Evolutionary conservation across 495 filamentous ascomycete species (phyloP).

Genomic region (Daldinia childiae): DNA sequence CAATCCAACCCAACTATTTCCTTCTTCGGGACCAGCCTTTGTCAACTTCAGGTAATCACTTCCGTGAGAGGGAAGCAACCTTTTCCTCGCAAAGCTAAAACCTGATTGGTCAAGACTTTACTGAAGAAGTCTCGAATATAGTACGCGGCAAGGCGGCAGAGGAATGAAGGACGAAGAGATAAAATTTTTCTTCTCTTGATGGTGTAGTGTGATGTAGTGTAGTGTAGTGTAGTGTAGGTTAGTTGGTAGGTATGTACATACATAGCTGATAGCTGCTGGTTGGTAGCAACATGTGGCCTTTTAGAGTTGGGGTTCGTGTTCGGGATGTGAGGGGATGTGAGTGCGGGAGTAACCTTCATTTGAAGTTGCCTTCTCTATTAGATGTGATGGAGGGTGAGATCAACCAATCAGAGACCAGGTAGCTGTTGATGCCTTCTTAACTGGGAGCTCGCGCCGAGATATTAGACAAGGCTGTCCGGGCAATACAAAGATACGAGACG

Average conservation of each 20-base stretch:
- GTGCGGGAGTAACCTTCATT: slow-evolving; percentile 45
- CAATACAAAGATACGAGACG: slow-evolving; percentile 31
- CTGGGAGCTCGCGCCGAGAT: slow-evolving; percentile 41
- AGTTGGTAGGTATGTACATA: slow-evolving; percentile 8
- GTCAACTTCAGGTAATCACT: slow-evolving; percentile 39
- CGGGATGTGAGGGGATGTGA: slow-evolving; percentile 43
- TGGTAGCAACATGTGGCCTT: slow-evolving; percentile 36
- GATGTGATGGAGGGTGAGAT: slow-evolving; percentile 42
- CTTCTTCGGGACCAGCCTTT: slow-evolving; percentile 28
- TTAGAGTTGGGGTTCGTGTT: slow-evolving; percentile 44
- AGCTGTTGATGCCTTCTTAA: slow-evolving; percentile 44
- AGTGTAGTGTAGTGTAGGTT: slow-evolving; percentile 1
- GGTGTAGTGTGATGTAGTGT: slow-evolving; percentile 14
- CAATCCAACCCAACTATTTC: slow-evolving; percentile 38
- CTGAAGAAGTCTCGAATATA: slow-evolving; percentile 40
- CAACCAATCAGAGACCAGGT: slow-evolving; percentile 21
- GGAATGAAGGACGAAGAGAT: slow-evolving; percentile 23
- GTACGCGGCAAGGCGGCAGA: slow-evolving; percentile 39
- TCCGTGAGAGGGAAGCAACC: slow-evolving; percentile 2
- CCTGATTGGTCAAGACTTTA: slow-evolving; percentile 26
- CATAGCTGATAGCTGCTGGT: slow-evolving; percentile 5
- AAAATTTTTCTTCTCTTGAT: slow-evolving; percentile 24
- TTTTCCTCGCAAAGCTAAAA: background rate
- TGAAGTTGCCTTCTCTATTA: slow-evolving; percentile 31
- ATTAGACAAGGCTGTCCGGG: slow-evolving; percentile 37